Evolutionary conservation across 148 eudicot species (phyloP), one percentile per base, ranked within the genome.

Genomic region (Salicornia ramosissima): DNA sequence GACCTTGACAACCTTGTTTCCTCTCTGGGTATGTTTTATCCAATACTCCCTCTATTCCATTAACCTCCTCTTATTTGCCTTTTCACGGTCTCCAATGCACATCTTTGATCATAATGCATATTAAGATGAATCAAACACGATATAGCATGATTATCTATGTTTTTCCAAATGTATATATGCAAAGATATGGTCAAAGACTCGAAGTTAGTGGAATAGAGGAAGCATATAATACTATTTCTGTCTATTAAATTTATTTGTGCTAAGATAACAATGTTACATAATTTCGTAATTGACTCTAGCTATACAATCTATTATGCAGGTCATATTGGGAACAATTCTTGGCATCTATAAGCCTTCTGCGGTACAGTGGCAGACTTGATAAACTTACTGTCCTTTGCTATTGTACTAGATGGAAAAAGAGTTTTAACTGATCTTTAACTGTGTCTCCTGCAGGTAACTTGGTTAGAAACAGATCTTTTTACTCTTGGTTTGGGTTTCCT

Each of bases 401-500:
- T 16, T 16, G 13, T 22, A 24, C 33, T 15, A 13, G 21, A 25
- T 43, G 56, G 13, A 25, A 2, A 67, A n/a, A 15, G 24, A 13
- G 59, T 14, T 24, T 16, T 22, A 71, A 43, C 29, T 52, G 60
- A 45, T 36, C 13, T 40, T 18, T 62, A 51, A 50, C 76, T 54
- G 65, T 8, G 78, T 59, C 74, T 77, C 29, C 49, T 67, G 78
- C 82, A 92, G 97, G 97, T 95, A 65, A 89, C 99, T 72, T 95
- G 99, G 99, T 84, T 95, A 65, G 75, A 91, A 79, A 91, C 97
- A 34, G 99, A 95, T 78, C 86, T 91, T 53, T 95, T 95, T 75
- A 95, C 99, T 55, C 75, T 85, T 74, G 97, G 97, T 39, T 82
- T 95, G 86, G 97, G 99, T 69, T 95, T 95, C 74, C 99, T 95